Evolutionary conservation across 345 rosid species (phyloP).

Genomic region (Aquilaria yunnanensis): DNA sequence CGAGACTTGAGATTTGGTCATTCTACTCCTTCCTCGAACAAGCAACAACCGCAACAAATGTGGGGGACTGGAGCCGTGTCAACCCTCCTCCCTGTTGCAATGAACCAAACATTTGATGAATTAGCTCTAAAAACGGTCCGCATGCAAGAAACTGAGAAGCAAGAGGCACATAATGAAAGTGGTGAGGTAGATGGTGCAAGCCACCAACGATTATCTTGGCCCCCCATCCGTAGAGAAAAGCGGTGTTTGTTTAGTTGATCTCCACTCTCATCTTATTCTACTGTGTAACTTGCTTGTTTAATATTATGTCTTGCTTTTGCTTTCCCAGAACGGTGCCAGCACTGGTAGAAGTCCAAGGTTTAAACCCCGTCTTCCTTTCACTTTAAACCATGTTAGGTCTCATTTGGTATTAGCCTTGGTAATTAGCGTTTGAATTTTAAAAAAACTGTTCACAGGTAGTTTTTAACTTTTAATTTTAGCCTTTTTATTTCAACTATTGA

Average conservation of each 20-base stretch:
- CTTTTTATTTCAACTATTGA: too few species aligned
- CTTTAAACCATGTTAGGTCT: too few species aligned
- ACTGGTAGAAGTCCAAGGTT: too few species aligned
- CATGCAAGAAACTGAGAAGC: constrained; percentile 33
- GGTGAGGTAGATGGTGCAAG: constrained; percentile 39
- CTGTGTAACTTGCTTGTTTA: too few species aligned
- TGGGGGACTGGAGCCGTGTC: constrained; percentile 42
- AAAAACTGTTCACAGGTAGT: too few species aligned
- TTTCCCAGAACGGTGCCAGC: too few species aligned
- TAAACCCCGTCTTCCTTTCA: too few species aligned
- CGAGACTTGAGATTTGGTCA: constrained; percentile 77
- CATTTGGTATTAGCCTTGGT: too few species aligned
- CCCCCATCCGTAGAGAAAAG: constrained; percentile 56
- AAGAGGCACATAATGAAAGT: constrained; percentile 36
- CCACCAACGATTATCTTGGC: constrained; percentile 83
- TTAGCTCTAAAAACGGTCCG: constrained; percentile 35
- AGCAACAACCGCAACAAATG: constrained; percentile 32
- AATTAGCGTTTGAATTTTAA: too few species aligned
- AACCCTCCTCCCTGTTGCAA: constrained; percentile 75
- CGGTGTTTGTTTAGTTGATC: not conserved
- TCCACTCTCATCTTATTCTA: too few species aligned
- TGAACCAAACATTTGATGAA: constrained; percentile 58
- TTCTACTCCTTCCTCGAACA: constrained; percentile 39
- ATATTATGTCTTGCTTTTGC: too few species aligned
- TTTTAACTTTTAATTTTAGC: too few species aligned